Evolutionary conservation across 2,329 filamentous ascomycete species (phyloP).

Genomic region (Stenocarpella maydis): DNA sequence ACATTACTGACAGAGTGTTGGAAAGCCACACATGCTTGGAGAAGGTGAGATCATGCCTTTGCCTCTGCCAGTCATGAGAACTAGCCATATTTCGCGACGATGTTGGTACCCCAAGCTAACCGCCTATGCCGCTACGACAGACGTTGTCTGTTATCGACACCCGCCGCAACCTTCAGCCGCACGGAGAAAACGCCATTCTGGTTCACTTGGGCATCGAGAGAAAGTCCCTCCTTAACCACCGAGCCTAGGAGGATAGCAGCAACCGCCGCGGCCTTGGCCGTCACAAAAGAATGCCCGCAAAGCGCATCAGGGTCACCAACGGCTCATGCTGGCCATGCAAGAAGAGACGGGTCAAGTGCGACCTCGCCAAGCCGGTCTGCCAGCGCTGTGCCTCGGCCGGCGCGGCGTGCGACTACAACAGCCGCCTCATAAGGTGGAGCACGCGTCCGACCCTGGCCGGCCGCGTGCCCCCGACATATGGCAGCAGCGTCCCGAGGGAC

Average conservation of each 20-base stretch:
- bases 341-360: constrained; percentile 60
- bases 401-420: constrained; percentile 47
- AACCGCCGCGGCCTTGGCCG: not conserved
- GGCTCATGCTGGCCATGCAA: constrained; percentile 25
- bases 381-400: not conserved
- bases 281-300: not conserved
- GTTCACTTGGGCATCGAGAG: constrained; percentile 8
- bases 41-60: constrained; percentile 16
- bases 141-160: constrained; percentile 2
- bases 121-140: not conserved
- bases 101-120: not conserved
- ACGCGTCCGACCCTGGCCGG: constrained; percentile 48
- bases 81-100: not conserved
- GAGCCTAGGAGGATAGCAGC: not conserved
- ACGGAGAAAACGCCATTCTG: not conserved
- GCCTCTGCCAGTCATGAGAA: not conserved
- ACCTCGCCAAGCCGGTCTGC: constrained; percentile 14
- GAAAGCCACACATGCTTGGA: constrained; percentile 12
- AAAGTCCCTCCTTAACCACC: constrained; percentile 4
- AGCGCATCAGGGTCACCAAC: not conserved
- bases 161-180: constrained; percentile 5
- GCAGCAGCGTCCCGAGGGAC: constrained; percentile 38
- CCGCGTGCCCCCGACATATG: constrained; percentile 43
- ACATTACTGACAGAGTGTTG: not conserved
- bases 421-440: constrained; percentile 52